A percentile compares a stretch with the other conserved stretches of the same genome.
phyloP scores from a whole-genome alignment of 192 early-diverging fungal species.

The Dissophora globulifera region DNA sequence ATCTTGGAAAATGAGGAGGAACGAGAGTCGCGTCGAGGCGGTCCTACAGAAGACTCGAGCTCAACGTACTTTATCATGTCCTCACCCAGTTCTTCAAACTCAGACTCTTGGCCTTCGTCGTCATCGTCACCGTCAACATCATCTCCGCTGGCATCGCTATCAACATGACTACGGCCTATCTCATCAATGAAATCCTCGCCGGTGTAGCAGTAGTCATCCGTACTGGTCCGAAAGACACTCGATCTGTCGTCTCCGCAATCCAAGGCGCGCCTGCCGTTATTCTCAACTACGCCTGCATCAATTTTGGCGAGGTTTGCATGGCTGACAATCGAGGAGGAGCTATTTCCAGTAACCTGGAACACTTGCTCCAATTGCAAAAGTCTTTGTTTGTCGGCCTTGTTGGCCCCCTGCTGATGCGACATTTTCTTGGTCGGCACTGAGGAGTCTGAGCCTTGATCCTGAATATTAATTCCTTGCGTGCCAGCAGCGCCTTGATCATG shows the following conservation, averaged over 20 bases:
- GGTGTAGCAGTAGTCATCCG: background rate
- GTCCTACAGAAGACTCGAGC: slow-evolving; percentile 24
- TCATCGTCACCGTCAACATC: slow-evolving; percentile 16
- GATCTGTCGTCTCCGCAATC: slow-evolving; percentile 30
- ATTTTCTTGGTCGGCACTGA: slow-evolving; percentile 25
- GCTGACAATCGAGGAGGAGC: background rate
- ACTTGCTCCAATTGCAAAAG: slow-evolving; percentile 32
- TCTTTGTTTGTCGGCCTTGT: slow-evolving; percentile 20
- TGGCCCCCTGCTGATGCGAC: slow-evolving; percentile 26
- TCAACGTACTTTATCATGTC: slow-evolving; percentile 54
- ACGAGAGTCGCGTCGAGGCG: slow-evolving; percentile 24
- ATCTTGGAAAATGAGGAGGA: slow-evolving; percentile 21
- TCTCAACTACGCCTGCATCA: slow-evolving; percentile 1
- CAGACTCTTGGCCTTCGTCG: slow-evolving; percentile 42
- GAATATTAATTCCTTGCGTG: too few relatives aligned
- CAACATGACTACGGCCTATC: too few relatives aligned
- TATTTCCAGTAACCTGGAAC: slow-evolving; percentile 2
- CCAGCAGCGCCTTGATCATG: slow-evolving; percentile 5
- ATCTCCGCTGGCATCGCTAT: slow-evolving; percentile 1
- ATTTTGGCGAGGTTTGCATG: slow-evolving; percentile 11
- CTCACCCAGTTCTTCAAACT: slow-evolving; percentile 47
- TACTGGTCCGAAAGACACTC: slow-evolving; percentile 2
- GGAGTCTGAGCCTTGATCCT: background rate
- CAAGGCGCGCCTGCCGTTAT: slow-evolving; percentile 17
- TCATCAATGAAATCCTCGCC: too few relatives aligned